phyloP scores from a whole-genome alignment of 2,329 filamentous ascomycete species.

The Pestalotiopsis sp. region DNA sequence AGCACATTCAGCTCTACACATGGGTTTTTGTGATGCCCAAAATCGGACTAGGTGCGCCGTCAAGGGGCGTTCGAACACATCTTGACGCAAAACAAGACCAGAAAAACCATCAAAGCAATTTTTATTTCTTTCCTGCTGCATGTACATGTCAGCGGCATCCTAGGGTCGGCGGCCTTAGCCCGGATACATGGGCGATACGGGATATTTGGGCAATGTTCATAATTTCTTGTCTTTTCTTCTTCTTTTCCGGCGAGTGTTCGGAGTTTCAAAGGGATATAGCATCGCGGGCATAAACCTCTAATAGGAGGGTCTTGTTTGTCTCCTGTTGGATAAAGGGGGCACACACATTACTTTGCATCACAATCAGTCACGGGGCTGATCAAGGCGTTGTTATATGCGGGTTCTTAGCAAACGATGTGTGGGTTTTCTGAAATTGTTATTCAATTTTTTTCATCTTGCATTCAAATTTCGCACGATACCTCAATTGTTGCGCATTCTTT shows the following conservation, averaged over 20 bases:
- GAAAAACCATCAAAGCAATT: neutral
- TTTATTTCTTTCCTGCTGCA: neutral
- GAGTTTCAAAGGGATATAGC: neutral
- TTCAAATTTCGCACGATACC: neutral
- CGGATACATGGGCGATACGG: neutral
- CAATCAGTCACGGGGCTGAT: too few species aligned
- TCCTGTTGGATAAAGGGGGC: too few species aligned
- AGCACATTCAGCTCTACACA: slow-evolving; percentile 29
- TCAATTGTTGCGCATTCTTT: neutral
- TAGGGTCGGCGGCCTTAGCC: neutral
- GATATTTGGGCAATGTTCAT: neutral
- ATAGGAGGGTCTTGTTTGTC: neutral
- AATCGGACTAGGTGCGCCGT: neutral
- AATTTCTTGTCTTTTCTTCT: neutral
- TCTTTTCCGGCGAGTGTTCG: neutral
- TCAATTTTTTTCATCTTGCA: too few species aligned
- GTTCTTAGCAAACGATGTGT: too few species aligned
- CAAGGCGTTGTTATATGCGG: too few species aligned
- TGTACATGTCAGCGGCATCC: neutral
- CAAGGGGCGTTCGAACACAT: neutral
- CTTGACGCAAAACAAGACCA: neutral
- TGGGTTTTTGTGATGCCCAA: slow-evolving; percentile 16
- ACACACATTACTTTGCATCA: too few species aligned
- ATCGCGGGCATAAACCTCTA: neutral
- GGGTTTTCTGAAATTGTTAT: too few species aligned